phyloP scores from a whole-genome alignment of 768 basidiomycete genomes.

The Podaxis sp. region DNA sequence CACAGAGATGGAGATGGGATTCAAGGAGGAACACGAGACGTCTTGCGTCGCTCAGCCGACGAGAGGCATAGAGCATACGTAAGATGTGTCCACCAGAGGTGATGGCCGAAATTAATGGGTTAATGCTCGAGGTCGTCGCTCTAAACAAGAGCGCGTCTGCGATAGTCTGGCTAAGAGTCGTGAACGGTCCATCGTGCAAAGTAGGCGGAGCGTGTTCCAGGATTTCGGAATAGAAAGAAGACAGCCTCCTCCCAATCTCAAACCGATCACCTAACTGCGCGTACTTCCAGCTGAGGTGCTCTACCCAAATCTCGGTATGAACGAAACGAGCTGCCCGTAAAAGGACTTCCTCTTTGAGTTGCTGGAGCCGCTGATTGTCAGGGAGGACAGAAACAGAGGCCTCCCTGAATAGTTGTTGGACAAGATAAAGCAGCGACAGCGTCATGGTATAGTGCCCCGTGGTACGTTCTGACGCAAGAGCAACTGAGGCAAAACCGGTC shows the following conservation, averaged over 20 bases:
- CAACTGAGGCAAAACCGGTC: constrained; percentile 58
- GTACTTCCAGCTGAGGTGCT: constrained; percentile 86
- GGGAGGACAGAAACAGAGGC: constrained; percentile 60
- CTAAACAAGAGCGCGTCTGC: constrained; percentile 72
- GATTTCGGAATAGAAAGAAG: constrained; percentile 65
- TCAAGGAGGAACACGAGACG: constrained; percentile 70
- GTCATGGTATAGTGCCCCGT: constrained; percentile 83
- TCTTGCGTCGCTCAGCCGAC: constrained; percentile 69
- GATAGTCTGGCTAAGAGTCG: constrained; percentile 59
- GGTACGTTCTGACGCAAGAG: constrained; percentile 69
- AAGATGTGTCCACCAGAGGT: constrained; percentile 61
- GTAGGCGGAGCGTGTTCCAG: constrained; percentile 61
- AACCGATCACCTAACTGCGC: constrained; percentile 78
- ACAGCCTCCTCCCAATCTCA: constrained; percentile 72
- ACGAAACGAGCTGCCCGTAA: constrained; percentile 76
- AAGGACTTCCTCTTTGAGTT: constrained; percentile 83
- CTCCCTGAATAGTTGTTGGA: constrained; percentile 74
- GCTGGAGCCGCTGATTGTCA: constrained; percentile 59
- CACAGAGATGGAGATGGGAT: constrained; percentile 60
- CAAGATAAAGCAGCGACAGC: constrained; percentile 71
- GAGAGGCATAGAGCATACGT: constrained; percentile 55
- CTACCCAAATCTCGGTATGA: constrained; percentile 87
- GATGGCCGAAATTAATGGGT: constrained; percentile 74
- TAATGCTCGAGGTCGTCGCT: constrained; percentile 78
- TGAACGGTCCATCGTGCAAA: constrained; percentile 56